Evolutionary conservation across 441 rosid species (phyloP).

Genomic region (Erodium moschatum): DNA sequence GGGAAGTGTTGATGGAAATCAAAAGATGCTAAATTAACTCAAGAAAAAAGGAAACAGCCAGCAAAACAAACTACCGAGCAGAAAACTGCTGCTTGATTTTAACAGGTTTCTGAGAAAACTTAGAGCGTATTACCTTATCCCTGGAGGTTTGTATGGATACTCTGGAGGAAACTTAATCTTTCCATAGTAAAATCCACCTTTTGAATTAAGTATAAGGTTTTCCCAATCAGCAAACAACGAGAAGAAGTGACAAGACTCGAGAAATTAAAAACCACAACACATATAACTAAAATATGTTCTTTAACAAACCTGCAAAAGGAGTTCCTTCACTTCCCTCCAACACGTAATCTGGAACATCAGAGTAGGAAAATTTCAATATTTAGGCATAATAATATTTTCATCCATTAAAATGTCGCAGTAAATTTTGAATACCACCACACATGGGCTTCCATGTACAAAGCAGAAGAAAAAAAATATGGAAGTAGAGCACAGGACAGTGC

Average conservation of each 20-base stretch:
- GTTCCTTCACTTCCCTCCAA: slow-evolving; percentile 96
- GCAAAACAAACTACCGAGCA: background rate
- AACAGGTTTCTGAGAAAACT: too few relatives aligned
- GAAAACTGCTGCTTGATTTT: background rate
- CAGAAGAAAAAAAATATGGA: slow-evolving; percentile 1
- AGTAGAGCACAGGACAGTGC: background rate
- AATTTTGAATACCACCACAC: background rate
- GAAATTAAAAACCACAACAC: slow-evolving; percentile 12
- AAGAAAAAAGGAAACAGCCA: slow-evolving; percentile 8
- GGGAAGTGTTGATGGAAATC: slow-evolving; percentile 3
- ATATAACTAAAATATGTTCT: background rate
- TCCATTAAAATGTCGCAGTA: background rate
- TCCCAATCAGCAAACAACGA: background rate
- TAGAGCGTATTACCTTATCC: slow-evolving; percentile 59
- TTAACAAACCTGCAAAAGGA: slow-evolving; percentile 74
- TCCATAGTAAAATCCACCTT: slow-evolving; percentile 90
- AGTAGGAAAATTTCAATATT: background rate
- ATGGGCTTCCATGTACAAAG: background rate
- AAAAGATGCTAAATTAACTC: slow-evolving; percentile 5
- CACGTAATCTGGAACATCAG: slow-evolving; percentile 70
- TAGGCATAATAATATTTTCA: background rate
- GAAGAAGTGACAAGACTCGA: slow-evolving; percentile 11
- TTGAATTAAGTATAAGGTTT: slow-evolving; percentile 11
- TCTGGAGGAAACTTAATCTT: slow-evolving; percentile 96
- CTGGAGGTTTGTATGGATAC: slow-evolving; percentile 95